A percentile compares a stretch with the other conserved stretches of the same genome.
Conservation (phyloP, 1,284 basidiomycete genomes). For the Termitomyces sp. region DNA sequence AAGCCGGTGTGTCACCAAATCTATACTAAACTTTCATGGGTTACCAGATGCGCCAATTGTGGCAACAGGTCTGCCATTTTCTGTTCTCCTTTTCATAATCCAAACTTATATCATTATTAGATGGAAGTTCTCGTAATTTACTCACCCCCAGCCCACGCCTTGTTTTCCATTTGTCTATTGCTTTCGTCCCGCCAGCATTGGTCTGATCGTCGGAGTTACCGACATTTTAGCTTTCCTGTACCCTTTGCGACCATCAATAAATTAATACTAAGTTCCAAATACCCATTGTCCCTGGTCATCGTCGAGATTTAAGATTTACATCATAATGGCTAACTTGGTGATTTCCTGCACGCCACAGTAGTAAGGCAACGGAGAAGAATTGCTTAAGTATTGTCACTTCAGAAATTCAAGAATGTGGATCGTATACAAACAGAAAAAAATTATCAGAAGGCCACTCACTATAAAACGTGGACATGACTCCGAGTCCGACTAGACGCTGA, state of each 20-base stretch:
- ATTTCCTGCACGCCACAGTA: neutral
- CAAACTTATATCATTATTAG: conserved; percentile 23
- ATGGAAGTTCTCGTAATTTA: conserved; percentile 63
- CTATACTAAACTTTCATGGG: conserved; percentile 8
- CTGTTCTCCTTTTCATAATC: neutral
- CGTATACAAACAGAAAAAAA: no score
- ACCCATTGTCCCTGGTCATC: neutral
- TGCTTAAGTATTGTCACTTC: neutral
- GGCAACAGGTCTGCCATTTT: conserved; percentile 21
- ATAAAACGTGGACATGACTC: no score
- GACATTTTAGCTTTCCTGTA: neutral
- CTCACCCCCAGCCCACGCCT: no score
- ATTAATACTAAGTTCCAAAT: neutral
- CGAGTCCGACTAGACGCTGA: neutral
- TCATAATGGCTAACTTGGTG: neutral
- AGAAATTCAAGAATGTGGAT: neutral
- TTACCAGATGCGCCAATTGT: conserved; percentile 29
- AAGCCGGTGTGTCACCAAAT: neutral
- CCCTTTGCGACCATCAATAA: neutral
- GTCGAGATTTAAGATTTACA: neutral
- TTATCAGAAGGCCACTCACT: no score
- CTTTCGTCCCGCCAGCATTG: neutral
- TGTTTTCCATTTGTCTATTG: neutral
- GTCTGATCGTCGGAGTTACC: neutral
- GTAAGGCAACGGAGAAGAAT: neutral